phyloP scores from a whole-genome alignment of 495 filamentous ascomycete genomes.

The Penicillium bovifimosum region DNA sequence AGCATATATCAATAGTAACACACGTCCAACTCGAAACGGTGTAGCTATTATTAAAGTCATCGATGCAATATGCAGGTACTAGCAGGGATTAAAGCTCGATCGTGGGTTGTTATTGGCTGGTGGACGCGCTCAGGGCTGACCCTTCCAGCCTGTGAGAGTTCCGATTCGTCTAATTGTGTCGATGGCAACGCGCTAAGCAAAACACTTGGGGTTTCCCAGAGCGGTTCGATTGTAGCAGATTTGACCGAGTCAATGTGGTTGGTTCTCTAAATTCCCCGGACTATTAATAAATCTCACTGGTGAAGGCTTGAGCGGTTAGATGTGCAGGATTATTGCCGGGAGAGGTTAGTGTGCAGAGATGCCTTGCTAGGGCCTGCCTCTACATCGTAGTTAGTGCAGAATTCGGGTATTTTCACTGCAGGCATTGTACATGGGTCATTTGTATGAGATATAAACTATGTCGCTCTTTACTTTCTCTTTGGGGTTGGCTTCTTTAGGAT shows the following conservation, averaged over 20 bases:
- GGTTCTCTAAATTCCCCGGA: slow-evolving; percentile 14
- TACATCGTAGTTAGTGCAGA: background rate
- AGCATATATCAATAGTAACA: slow-evolving; percentile 24
- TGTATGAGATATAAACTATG: background rate
- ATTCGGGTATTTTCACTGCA: slow-evolving; percentile 1
- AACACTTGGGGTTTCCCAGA: slow-evolving; percentile 17
- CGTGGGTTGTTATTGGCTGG: slow-evolving; percentile 15
- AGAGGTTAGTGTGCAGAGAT: slow-evolving; percentile 27
- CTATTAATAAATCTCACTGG: slow-evolving; percentile 23
- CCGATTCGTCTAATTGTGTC: slow-evolving; percentile 12
- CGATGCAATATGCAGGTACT: slow-evolving; percentile 26
- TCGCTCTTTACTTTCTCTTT: background rate
- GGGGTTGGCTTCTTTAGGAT: background rate
- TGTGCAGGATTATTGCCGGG: slow-evolving; percentile 21
- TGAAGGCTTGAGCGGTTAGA: slow-evolving; percentile 19
- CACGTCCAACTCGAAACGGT: slow-evolving; percentile 19
- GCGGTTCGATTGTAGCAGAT: slow-evolving; percentile 10
- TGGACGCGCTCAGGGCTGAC: slow-evolving; percentile 15
- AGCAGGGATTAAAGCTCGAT: slow-evolving; percentile 18
- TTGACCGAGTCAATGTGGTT: slow-evolving; percentile 1
- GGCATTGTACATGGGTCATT: background rate
- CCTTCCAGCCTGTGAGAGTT: slow-evolving; percentile 11
- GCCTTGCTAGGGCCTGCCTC: background rate
- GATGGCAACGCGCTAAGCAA: slow-evolving; percentile 26
- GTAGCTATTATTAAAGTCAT: slow-evolving; percentile 22